Conservation (phyloP, 345 rosid genomes). For the Eucalyptus victrix region DNA sequence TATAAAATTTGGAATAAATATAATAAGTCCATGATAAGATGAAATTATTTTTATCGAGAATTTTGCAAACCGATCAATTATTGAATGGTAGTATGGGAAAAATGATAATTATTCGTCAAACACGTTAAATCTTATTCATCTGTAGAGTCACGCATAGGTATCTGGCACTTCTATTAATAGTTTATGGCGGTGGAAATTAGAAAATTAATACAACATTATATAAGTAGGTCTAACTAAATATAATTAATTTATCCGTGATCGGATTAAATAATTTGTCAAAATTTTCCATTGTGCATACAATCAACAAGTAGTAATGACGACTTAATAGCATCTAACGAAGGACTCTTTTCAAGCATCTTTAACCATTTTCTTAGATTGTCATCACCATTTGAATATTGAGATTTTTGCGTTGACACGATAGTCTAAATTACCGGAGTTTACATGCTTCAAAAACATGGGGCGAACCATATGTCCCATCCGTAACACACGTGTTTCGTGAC, state of each 20-base stretch:
- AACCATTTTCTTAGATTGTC: background rate
- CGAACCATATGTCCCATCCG: background rate
- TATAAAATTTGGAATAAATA: background rate
- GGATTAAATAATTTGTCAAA: background rate
- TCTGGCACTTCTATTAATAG: background rate
- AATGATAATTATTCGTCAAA: background rate
- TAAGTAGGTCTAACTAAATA: background rate
- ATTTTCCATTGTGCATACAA: background rate
- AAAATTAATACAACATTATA: background rate
- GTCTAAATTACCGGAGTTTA: background rate
- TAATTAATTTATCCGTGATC: background rate
- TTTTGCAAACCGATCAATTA: background rate
- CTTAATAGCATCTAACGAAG: background rate
- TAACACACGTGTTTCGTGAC: background rate
- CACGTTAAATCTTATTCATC: background rate
- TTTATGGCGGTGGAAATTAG: background rate
- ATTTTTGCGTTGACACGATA: background rate
- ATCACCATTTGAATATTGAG: background rate
- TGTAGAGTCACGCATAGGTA: background rate
- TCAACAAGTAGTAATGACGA: background rate
- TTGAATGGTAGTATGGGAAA: background rate
- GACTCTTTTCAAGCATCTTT: background rate
- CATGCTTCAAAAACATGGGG: background rate
- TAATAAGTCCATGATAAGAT: background rate
- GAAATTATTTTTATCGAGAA: background rate